A percentile compares a stretch with the other conserved stretches of the same genome.
These are phyloP conservation scores for Maudiozyma barnettii DNA, from an alignment of 805 yeast species.

Conservation along the genomic window DNA sequence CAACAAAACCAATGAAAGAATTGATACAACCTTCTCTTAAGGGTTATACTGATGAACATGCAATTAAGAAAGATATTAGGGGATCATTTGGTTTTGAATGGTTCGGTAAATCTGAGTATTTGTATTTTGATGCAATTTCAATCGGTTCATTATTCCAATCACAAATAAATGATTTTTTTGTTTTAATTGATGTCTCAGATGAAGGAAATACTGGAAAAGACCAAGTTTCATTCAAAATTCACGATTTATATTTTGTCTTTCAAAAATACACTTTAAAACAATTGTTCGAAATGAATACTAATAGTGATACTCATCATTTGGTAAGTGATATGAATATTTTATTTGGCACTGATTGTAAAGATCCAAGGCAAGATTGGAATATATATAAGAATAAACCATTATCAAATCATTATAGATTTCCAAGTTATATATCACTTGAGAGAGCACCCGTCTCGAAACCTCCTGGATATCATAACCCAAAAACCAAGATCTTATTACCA, in stretches of 20 bases:
- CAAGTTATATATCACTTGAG: conserved; percentile 7
- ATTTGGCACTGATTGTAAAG: conserved; percentile 64
- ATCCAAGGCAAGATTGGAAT: conserved; percentile 69
- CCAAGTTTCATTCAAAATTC: background rate
- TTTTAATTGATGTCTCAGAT: background rate
- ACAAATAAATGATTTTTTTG: background rate
- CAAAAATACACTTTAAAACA: background rate
- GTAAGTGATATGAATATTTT: conserved; percentile 57
- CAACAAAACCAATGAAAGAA: background rate
- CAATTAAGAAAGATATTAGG: conserved; percentile 15
- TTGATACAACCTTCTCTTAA: background rate
- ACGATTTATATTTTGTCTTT: conserved; percentile 2
- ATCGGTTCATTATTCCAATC: background rate
- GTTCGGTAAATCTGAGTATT: conserved; percentile 18
- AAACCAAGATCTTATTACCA: background rate
- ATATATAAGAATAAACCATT: conserved; percentile 14
- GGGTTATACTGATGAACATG: background rate
- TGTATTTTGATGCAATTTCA: conserved; percentile 12
- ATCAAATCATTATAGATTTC: conserved; percentile 2
- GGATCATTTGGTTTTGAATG: conserved; percentile 14
- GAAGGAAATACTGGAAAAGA: background rate
- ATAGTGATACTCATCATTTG: conserved; percentile 10
- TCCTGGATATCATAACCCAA: conserved; percentile 1
- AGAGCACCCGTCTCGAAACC: background rate
- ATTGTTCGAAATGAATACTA: background rate